These are phyloP conservation scores for Pholiota conissans DNA, from an alignment of 768 basidiomycete species.

Conservation along the genomic window DNA sequence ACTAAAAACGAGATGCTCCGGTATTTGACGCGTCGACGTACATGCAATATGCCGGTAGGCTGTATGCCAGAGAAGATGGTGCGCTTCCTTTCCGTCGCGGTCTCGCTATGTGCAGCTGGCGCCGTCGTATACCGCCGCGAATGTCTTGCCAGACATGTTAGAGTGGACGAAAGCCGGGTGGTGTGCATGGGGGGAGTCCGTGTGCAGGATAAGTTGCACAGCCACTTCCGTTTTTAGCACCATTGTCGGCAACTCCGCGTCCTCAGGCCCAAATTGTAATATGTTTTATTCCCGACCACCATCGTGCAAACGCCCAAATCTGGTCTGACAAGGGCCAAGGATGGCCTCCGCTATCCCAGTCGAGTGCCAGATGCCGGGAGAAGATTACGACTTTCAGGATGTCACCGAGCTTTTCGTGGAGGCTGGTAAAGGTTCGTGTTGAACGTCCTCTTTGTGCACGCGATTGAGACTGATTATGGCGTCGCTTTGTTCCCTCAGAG, in stretches of 20 bases:
- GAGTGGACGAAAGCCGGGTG: slow-evolving; percentile 8
- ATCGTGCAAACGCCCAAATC: slow-evolving; percentile 2
- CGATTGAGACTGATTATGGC: slow-evolving; percentile 7
- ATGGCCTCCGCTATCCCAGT: slow-evolving; percentile 13
- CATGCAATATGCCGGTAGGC: slow-evolving; percentile 90
- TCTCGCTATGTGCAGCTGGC: background rate
- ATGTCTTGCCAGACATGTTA: slow-evolving; percentile 14
- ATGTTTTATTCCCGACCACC: slow-evolving; percentile 21
- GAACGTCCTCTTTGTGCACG: background rate
- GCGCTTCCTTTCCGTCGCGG: slow-evolving; percentile 21
- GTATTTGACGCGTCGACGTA: slow-evolving; percentile 33
- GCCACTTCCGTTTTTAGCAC: slow-evolving; percentile 28
- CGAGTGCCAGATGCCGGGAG: slow-evolving; percentile 47
- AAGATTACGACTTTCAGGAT: slow-evolving; percentile 59
- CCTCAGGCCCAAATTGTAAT: slow-evolving; percentile 8
- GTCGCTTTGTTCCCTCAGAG: slow-evolving; percentile 33
- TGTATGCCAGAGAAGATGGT: slow-evolving; percentile 90
- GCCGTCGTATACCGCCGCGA: slow-evolving; percentile 20
- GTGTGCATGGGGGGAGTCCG: background rate
- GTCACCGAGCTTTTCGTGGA: slow-evolving; percentile 58
- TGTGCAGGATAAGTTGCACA: slow-evolving; percentile 27
- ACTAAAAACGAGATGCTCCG: background rate
- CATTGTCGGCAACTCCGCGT: slow-evolving; percentile 6
- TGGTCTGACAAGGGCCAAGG: slow-evolving; percentile 8
- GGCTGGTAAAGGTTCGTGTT: slow-evolving; percentile 59